Evolutionary conservation across 768 basidiomycete genomes (phyloP), one percentile per base, ranked within the genome.

Genomic region (Polyporus arcularius): DNA sequence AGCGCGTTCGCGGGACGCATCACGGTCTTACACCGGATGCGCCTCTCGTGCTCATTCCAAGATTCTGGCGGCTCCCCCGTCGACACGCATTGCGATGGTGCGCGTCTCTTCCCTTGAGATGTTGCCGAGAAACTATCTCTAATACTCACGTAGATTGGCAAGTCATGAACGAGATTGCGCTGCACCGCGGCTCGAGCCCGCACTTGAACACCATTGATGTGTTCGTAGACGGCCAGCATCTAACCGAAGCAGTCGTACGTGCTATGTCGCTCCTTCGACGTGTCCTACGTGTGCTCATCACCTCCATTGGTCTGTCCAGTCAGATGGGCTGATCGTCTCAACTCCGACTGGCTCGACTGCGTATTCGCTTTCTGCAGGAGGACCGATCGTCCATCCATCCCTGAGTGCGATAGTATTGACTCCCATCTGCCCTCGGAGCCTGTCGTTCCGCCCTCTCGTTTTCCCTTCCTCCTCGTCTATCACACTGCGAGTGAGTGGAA

Each of bases 321-420:
- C 94, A 39, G 95, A 97, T 67, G 95, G 96, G 40, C 78, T 97
- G 60, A 94, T 97, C 57, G 86, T 98, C 55, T 94, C 94, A 7
- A 98, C 96, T 2, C 96, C 96, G 21, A 98, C 96, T 3, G 96
- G 96, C 6, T 97, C 95, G 21, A 97, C 96, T 3, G 96, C 96
- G 15, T 97, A 98, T 74, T 97, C 95, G 0, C 81, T 98, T 26
- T 96, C 94, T 3, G 92, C 95, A 0, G 96, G 96, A 38, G 96
- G 96, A 28, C 96, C 96, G 4, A 97, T 98, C 65, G 94, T 97
- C 0, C 96, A 97, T 64, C 96, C 96, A 2, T 92, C 92, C 2
- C 78, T 96, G 41, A 91, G 90, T 60, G 92, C 94, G 1, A 82
- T 97, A 53, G 90, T 98, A 14, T 78, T 98, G 43, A 96, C 96